A percentile compares a stretch with the other conserved stretches of the same genome.
Conservation (phyloP, 1,284 basidiomycete genomes). For the Porogramme epimiltina region DNA sequence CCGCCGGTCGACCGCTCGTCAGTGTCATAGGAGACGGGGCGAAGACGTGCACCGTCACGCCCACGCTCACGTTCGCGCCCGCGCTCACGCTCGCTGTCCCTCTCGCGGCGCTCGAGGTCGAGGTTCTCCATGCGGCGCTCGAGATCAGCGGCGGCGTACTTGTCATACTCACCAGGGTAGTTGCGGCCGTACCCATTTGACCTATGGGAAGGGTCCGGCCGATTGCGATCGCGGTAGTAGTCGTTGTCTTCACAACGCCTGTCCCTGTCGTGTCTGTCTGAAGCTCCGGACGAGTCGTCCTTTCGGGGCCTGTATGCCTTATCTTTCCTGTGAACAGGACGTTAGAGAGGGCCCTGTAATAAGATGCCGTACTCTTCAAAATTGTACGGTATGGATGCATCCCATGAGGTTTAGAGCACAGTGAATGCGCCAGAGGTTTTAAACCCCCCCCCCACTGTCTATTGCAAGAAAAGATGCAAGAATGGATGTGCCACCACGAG, state of each 20-base stretch:
- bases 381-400: too few relatives aligned
- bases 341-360: too few relatives aligned
- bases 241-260: conserved; percentile 27
- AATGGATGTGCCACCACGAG: too few relatives aligned
- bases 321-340: conserved; percentile 62
- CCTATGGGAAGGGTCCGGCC: too few relatives aligned
- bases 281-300: conserved; percentile 14
- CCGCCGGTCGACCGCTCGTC: conserved; percentile 23
- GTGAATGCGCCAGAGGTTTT: too few relatives aligned
- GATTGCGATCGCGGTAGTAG: conserved; percentile 26
- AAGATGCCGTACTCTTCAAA: too few relatives aligned
- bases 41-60: conserved; percentile 12
- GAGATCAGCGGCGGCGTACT: conserved; percentile 28
- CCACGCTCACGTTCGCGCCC: conserved; percentile 13
- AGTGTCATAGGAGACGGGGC: conserved; percentile 26
- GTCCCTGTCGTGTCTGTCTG: conserved; percentile 39
- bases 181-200: conserved; percentile 16
- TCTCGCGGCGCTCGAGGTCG: conserved; percentile 29
- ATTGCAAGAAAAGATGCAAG: too few relatives aligned
- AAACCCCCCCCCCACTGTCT: too few relatives aligned
- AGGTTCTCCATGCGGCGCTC: conserved; percentile 34
- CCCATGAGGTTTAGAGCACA: too few relatives aligned
- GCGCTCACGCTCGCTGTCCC: conserved; percentile 30
- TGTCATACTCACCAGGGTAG: conserved; percentile 29
- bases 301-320: conserved; percentile 58